phyloP scores from a whole-genome alignment of 495 filamentous ascomycete species.

The Neurospora sp. region DNA sequence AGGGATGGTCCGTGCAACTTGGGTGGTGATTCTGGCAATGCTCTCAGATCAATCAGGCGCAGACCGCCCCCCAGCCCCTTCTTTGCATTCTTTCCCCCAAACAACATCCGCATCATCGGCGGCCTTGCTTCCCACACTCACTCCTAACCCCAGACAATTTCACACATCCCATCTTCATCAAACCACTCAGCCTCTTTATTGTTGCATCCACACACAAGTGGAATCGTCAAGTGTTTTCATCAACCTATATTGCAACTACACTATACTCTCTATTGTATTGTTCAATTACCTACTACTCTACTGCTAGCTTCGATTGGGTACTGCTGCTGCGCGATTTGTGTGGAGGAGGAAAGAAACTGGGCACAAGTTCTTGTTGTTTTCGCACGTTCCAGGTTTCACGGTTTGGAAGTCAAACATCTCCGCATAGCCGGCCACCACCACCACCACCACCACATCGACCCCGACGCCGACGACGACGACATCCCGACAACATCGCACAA shows the following conservation, averaged over 20 bases:
- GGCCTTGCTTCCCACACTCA: neutral
- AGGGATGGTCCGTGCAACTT: neutral
- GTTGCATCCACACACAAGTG: neutral
- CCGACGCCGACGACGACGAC: neutral
- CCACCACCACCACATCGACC: neutral
- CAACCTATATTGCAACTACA: neutral
- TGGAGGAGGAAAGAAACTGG: neutral
- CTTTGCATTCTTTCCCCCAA: neutral
- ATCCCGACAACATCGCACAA: neutral
- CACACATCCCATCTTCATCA: neutral
- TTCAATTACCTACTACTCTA: neutral
- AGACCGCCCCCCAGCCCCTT: slow-evolving; percentile 9
- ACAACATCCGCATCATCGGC: slow-evolving; percentile 3
- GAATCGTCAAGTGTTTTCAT: neutral
- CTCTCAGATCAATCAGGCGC: neutral
- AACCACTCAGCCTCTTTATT: neutral
- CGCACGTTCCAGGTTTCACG: neutral
- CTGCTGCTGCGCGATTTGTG: neutral
- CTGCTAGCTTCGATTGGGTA: neutral
- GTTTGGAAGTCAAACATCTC: neutral
- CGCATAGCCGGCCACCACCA: neutral
- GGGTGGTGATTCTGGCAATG: neutral
- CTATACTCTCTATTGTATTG: neutral
- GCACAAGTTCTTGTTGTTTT: neutral
- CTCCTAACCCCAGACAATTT: slow-evolving; percentile 1